Percentiles rank a stretch among this genome's conserved stretches.
Conservation (phyloP, 768 basidiomycete species). For the Suillus bovinus region DNA sequence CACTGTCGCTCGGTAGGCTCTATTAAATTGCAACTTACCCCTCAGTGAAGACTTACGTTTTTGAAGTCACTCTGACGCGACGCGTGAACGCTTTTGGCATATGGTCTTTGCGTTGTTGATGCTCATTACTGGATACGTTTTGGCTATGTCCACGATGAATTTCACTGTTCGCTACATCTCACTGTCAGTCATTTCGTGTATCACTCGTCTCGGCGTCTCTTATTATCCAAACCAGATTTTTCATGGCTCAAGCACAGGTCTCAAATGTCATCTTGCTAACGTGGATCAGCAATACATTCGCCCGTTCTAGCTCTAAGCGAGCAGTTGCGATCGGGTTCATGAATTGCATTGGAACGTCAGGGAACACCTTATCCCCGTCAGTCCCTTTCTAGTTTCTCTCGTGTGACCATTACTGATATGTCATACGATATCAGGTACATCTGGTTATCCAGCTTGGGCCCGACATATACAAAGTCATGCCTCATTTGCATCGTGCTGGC, state of each 20-base stretch:
- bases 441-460: conserved; percentile 68
- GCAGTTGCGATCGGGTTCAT: conserved; percentile 35
- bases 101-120: conserved; percentile 49
- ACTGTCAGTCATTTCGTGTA: conserved; percentile 38
- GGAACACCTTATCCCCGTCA: conserved; percentile 12
- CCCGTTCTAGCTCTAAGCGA: conserved; percentile 76
- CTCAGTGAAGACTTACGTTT: conserved; percentile 5
- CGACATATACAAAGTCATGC: conserved; percentile 65
- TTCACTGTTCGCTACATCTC: conserved; percentile 56
- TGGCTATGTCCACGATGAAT: conserved; percentile 63
- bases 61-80: conserved; percentile 64
- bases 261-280: conserved; percentile 59
- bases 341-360: conserved; percentile 8
- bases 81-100: conserved; percentile 70
- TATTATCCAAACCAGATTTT: conserved; percentile 45
- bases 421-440: conserved; percentile 43
- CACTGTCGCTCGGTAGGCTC: conserved; percentile 6
- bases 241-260: conserved; percentile 70
- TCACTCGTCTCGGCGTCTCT: neutral
- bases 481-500: conserved; percentile 65
- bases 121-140: conserved; percentile 64
- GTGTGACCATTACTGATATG: neutral
- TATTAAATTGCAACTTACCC: neutral
- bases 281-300: conserved; percentile 55
- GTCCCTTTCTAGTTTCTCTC: conserved; percentile 10